phyloP scores from a whole-genome alignment of 768 basidiomycete genomes.

The Hygrophorus russula region DNA sequence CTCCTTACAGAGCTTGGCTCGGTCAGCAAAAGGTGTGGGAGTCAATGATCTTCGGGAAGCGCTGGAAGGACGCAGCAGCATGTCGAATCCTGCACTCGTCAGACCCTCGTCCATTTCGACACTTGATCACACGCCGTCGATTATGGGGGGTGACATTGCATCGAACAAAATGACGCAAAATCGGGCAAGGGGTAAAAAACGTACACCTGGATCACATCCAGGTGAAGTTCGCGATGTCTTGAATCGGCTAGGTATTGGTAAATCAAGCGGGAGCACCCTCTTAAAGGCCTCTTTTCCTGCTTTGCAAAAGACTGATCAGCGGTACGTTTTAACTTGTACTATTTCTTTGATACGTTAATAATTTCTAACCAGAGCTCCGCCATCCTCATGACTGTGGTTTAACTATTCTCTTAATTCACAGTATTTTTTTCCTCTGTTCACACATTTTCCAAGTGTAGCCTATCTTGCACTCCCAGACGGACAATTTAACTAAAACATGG shows the following conservation, averaged over 20 bases:
- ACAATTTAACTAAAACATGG: background rate
- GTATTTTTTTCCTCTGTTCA: too few species aligned
- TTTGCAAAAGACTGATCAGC: conserved; percentile 33
- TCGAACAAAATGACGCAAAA: conserved; percentile 34
- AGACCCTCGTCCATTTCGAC: conserved; percentile 70
- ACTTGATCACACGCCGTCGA: conserved; percentile 54
- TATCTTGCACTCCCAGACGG: background rate
- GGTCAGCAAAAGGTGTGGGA: conserved; percentile 72
- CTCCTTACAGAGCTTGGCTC: conserved; percentile 74
- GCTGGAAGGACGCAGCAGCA: conserved; percentile 72
- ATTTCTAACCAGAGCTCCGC: background rate
- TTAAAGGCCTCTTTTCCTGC: conserved; percentile 65
- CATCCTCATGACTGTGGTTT: background rate
- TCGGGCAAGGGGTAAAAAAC: conserved; percentile 39
- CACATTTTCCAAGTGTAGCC: background rate
- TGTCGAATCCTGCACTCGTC: conserved; percentile 66
- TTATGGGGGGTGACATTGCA: conserved; percentile 23
- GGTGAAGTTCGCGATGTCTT: conserved; percentile 75
- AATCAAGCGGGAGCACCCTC: conserved; percentile 42
- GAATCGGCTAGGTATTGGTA: conserved; percentile 76
- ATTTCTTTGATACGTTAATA: background rate
- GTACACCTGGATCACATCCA: conserved; percentile 35
- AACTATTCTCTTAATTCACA: background rate
- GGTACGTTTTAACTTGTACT: conserved; percentile 15
- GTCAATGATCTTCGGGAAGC: conserved; percentile 85